phyloP scores from a whole-genome alignment of 2,329 filamentous ascomycete genomes.

The Alternaria alternata region DNA sequence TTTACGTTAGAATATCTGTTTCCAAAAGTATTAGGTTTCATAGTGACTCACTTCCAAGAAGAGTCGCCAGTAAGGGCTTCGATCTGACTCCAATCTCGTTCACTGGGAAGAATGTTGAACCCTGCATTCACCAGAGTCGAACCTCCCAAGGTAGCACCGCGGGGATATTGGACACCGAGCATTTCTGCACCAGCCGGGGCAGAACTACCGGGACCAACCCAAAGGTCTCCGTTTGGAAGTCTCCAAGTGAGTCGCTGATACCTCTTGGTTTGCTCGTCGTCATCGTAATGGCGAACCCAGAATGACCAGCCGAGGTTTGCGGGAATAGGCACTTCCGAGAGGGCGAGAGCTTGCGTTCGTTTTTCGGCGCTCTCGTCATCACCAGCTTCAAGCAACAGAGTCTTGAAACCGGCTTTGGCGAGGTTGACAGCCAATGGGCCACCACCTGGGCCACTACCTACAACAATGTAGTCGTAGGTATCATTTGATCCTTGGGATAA shows the following conservation, averaged over 20 bases:
- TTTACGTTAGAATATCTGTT: background rate
- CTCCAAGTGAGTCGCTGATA: background rate
- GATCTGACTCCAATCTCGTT: slow-evolving; percentile 67
- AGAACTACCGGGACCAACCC: background rate
- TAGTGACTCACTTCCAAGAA: slow-evolving; percentile 56
- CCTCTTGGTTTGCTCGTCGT: background rate
- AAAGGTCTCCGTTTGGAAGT: background rate
- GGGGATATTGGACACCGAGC: background rate
- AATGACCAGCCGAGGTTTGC: background rate
- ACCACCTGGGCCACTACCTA: background rate
- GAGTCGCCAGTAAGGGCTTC: slow-evolving; percentile 65
- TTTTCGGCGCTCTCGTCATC: background rate
- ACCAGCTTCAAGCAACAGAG: background rate
- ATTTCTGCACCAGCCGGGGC: background rate
- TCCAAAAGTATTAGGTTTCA: background rate
- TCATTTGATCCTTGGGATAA: background rate
- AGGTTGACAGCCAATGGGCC: background rate
- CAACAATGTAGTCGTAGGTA: background rate
- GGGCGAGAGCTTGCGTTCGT: background rate
- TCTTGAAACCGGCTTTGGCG: background rate
- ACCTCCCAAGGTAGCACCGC: background rate
- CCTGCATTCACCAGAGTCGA: background rate
- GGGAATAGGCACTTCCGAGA: background rate
- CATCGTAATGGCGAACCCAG: background rate
- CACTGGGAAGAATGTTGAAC: slow-evolving; percentile 55